Evolutionary conservation across 345 rosid genomes (phyloP).

Genomic region (Kernera saxatilis): DNA sequence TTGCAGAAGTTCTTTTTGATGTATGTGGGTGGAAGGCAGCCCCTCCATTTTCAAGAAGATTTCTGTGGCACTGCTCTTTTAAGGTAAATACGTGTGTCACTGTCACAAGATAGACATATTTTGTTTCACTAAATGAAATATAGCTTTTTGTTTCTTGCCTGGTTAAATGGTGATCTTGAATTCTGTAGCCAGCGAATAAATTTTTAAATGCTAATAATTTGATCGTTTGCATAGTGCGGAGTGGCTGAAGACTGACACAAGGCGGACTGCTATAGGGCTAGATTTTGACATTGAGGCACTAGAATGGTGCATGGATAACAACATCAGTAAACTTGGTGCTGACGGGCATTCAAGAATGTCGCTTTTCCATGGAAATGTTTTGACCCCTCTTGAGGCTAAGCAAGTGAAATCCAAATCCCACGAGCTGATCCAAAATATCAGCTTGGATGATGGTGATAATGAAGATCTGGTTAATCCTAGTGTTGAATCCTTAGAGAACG

Average conservation of each 20-base stretch:
- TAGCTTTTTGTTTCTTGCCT: neutral
- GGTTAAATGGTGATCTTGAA: neutral
- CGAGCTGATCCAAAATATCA: conserved; percentile 39
- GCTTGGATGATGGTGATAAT: conserved; percentile 33
- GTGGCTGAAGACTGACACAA: conserved; percentile 75
- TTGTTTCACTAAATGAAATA: neutral
- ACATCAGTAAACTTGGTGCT: conserved; percentile 54
- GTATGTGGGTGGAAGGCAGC: conserved; percentile 77
- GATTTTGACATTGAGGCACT: conserved; percentile 85
- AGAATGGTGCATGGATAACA: conserved; percentile 78
- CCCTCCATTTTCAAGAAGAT: conserved; percentile 91
- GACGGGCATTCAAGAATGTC: conserved; percentile 69
- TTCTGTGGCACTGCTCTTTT: conserved; percentile 96
- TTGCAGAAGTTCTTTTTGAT: conserved; percentile 77
- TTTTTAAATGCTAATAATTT: neutral
- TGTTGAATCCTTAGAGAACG: conserved; percentile 31
- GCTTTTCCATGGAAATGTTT: conserved; percentile 78
- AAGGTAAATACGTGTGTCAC: conserved; percentile 38
- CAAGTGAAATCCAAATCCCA: conserved; percentile 45
- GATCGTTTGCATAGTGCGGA: conserved; percentile 47
- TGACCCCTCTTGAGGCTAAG: conserved; percentile 67
- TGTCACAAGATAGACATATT: neutral
- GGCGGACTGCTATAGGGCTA: conserved; percentile 83
- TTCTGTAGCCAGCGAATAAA: neutral
- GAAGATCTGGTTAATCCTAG: conserved; percentile 12